phyloP scores from a whole-genome alignment of 139 green algal genomes.

The Volvox africanus region DNA sequence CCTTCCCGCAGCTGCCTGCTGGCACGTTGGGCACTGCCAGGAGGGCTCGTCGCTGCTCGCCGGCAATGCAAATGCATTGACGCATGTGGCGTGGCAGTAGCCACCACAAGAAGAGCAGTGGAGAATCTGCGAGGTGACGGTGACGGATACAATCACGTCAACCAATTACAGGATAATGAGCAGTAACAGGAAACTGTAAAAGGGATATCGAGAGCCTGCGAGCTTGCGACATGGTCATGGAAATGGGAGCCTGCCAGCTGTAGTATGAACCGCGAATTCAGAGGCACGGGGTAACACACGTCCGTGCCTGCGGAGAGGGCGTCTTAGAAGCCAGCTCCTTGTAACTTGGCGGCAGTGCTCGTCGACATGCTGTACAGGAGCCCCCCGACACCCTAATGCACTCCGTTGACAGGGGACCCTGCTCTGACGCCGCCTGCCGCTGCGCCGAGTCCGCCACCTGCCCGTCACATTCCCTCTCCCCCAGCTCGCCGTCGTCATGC shows the following conservation, averaged over 20 bases:
- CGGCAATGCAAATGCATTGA: neutral
- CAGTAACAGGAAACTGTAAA: too few species aligned
- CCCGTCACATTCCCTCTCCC: neutral
- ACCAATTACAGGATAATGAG: too few species aligned
- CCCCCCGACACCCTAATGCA: neutral
- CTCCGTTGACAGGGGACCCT: neutral
- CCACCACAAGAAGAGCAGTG: neutral
- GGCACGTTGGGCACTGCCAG: constrained; percentile 32
- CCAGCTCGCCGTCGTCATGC: neutral
- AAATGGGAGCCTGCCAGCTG: too few species aligned
- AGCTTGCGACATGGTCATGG: too few species aligned
- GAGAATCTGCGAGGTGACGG: neutral
- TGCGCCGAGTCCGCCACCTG: neutral
- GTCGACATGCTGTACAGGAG: constrained; percentile 16
- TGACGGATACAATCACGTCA: neutral
- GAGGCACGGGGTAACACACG: too few species aligned
- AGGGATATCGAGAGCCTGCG: too few species aligned
- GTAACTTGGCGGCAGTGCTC: constrained; percentile 8
- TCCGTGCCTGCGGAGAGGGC: neutral
- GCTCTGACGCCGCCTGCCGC: neutral
- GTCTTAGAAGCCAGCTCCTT: neutral
- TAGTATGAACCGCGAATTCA: too few species aligned
- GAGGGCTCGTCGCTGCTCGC: neutral
- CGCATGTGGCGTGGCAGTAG: constrained; percentile 33
- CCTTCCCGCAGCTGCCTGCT: constrained; percentile 12